phyloP scores from a whole-genome alignment of 768 basidiomycete genomes.

The Holtermannia corniformis region DNA sequence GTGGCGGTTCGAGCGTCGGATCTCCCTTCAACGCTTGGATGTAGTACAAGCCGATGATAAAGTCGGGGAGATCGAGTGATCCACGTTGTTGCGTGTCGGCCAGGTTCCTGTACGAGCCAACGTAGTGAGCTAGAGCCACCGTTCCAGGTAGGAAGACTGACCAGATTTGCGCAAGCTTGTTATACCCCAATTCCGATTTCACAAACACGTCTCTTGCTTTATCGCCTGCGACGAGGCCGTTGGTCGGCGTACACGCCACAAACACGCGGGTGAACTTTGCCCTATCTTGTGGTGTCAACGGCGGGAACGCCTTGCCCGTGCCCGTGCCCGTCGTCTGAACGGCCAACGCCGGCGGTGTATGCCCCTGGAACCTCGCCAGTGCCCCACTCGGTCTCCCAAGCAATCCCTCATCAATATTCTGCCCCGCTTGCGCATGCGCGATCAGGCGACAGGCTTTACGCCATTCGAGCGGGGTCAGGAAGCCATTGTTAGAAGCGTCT shows the following conservation, averaged over 20 bases:
- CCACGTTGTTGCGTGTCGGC: conserved; percentile 94
- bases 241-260: conserved; percentile 56
- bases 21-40: conserved; percentile 86
- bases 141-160: conserved; percentile 40
- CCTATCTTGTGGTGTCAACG: conserved; percentile 68
- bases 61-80: conserved; percentile 76
- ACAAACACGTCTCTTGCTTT: conserved; percentile 84
- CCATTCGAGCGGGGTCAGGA: conserved; percentile 77
- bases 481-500: conserved; percentile 89
- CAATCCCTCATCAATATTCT: conserved; percentile 42
- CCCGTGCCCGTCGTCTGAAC: conserved; percentile 36
- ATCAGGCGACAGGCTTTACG: conserved; percentile 82
- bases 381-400: neutral
- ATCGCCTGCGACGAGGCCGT: conserved; percentile 69
- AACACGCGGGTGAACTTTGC: conserved; percentile 76
- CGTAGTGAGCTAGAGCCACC: no score
- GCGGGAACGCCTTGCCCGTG: conserved; percentile 51
- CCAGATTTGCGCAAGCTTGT: conserved; percentile 90
- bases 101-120: conserved; percentile 69
- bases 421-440: conserved; percentile 70
- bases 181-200: conserved; percentile 76
- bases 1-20: conserved; percentile 61
- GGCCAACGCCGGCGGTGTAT: conserved; percentile 9
- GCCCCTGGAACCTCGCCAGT: conserved; percentile 3
- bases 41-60: conserved; percentile 91